Evolutionary conservation across 768 basidiomycete species (phyloP), one percentile per base, ranked within the genome.

Genomic region (Tremella fuciformis): DNA sequence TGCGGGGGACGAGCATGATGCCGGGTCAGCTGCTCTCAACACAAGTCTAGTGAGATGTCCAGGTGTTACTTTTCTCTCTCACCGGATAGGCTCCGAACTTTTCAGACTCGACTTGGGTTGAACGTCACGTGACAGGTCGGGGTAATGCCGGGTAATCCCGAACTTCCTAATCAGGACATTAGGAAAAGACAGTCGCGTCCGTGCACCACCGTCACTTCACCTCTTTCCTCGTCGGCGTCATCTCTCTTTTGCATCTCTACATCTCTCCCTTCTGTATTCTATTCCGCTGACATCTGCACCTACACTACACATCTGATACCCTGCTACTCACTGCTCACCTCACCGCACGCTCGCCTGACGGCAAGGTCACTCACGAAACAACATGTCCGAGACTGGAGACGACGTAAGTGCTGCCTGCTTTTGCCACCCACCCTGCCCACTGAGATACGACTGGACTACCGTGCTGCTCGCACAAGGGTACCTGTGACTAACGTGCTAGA

Each of bases 371-470:
- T 11, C 29, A 4, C 4, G 29, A 4, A 34, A 37, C 29, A 37
- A 18, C 51, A 71, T 71, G 70, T 71, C 70, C 34, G 70, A 71
- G 26, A 61, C 59, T 51, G 65, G 65, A 16, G 64, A 65, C 40
- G 66, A 65, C 15, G 69, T 70, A 40, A 63, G 69, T 61, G 13
- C 29, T 34, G 29, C 11, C 29, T 34, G 29, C 29, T 6, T 34
- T 34, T 34, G 29, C 29, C 29, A 34, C 29, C 29, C 29, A 6
- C 4, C 29, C 6, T 11, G 11, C 4, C 11, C 11, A 11, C 6
- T 6, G 29, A 11, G 29, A 11, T 6, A 11, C 6, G 29, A 34
- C 11, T 34, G 29, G 29, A 4, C 29, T 34, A 6, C 4, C 29
- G 4, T 11, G 11, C 29, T 34, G 6, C 6, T 34, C 29, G 29